Conservation (phyloP, 2,329 filamentous ascomycete species). For the Ceratocystiopsis brevicomis region DNA sequence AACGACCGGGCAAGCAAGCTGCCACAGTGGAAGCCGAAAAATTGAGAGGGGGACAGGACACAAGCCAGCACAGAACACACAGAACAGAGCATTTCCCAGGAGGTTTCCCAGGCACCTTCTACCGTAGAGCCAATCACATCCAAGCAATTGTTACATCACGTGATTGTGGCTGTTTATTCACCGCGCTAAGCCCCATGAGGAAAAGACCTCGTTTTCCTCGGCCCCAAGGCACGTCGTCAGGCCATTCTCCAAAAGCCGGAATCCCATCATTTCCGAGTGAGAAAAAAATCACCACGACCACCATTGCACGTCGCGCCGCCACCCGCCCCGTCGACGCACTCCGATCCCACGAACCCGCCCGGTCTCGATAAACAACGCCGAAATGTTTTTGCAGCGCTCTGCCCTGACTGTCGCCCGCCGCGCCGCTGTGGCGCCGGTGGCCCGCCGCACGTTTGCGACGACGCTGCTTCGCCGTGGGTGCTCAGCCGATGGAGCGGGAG, state of each 20-base stretch:
- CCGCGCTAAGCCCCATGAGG: slow-evolving; percentile 4
- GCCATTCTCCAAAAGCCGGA: slow-evolving; percentile 10
- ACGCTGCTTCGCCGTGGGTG: slow-evolving; percentile 41
- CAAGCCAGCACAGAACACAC: too few species aligned
- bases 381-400: slow-evolving; percentile 47
- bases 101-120: too few species aligned
- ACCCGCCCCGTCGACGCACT: neutral
- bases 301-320: neutral
- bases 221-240: slow-evolving; percentile 7
- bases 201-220: slow-evolving; percentile 9
- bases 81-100: too few species aligned
- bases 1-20: slow-evolving; percentile 57
- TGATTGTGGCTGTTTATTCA: too few species aligned
- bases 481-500: slow-evolving; percentile 3
- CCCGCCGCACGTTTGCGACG: slow-evolving; percentile 40
- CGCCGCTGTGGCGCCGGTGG: slow-evolving; percentile 31
- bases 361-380: neutral
- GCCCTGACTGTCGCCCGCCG: slow-evolving; percentile 42
- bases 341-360: too few species aligned
- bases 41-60: neutral
- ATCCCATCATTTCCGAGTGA: neutral
- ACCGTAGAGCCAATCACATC: neutral
- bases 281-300: too few species aligned
- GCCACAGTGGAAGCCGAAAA: neutral
- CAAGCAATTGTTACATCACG: too few species aligned